Conservation (phyloP, 2,329 filamentous ascomycete genomes). For the Grosmannia penicillata region DNA sequence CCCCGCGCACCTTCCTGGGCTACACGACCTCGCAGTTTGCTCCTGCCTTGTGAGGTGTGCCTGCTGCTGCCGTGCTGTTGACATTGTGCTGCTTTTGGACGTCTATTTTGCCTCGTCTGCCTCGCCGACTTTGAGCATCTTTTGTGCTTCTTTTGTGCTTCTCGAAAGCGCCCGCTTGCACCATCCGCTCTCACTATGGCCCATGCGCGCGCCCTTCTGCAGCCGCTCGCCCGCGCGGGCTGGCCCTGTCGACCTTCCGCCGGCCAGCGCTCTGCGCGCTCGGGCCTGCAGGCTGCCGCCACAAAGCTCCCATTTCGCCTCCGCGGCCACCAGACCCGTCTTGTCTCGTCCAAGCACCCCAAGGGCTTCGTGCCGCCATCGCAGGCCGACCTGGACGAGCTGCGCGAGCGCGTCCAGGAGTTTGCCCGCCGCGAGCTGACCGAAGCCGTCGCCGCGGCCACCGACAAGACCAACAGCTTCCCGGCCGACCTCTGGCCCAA, state of each 20-base stretch:
- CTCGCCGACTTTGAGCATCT: too few species aligned
- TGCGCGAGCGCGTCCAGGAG: conserved; percentile 73
- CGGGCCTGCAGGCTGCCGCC: conserved; percentile 12
- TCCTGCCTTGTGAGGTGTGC: too few species aligned
- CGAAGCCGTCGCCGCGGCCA: conserved; percentile 64
- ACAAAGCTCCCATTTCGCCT: not conserved
- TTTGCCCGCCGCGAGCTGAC: conserved; percentile 81
- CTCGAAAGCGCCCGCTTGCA: too few species aligned
- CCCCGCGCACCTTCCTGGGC: too few species aligned
- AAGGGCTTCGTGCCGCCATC: conserved; percentile 53
- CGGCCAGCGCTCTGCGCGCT: conserved; percentile 24
- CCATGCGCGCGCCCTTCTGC: too few species aligned
- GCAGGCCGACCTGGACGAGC: conserved; percentile 59
- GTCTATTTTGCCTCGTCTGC: too few species aligned
- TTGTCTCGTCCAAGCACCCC: conserved; percentile 48
- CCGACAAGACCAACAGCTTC: conserved; percentile 80
- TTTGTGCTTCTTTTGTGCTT: too few species aligned
- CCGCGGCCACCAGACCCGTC: conserved; percentile 10
- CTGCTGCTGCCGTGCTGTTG: too few species aligned
- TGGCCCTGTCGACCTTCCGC: conserved; percentile 10
- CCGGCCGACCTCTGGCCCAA: conserved; percentile 87
- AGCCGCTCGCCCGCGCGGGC: not conserved
- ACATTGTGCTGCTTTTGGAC: too few species aligned
- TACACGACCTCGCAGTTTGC: too few species aligned
- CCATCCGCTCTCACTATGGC: too few species aligned